Base-by-base conservation (phyloP, 805 yeast genomes). In the Ogataea naganishii region DNA sequence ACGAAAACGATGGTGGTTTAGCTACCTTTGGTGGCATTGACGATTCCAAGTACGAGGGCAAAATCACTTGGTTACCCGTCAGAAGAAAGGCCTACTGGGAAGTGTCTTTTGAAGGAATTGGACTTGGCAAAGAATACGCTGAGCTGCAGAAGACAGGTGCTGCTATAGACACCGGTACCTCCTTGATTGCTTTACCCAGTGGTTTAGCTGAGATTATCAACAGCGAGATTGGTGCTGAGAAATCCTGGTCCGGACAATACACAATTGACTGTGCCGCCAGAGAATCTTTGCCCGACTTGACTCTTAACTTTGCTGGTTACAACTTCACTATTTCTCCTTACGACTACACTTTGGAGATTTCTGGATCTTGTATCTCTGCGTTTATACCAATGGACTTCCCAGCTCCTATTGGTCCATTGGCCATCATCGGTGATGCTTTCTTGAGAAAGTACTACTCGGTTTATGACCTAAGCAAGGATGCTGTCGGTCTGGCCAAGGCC, bases 31-130 rank as follows among this genome's bases (percentile, higher is more conserved):
- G 98, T 56, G 98, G 98, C 45, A 66, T 79, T 43, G 96, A 89
- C 53, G 69, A 76, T 45, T 55, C 77, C 38, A 72, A 76, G 54
- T 85, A 64, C 59, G 60, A 65, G 29, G 98, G 98, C 43, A 75
- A 89, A 44, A 71, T 92, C 49, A 82, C 89, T 31, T 86, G 94
- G 86, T 72, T 92, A 61, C 98, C 98, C 36, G 94, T 92, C 39
- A 85, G 98, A 69, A 84, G 98, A 72, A 86, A 88, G 77, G 98
- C 97, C 20, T 92, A 92, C 74, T 92, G 98, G 98, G 98, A 92
- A 69, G 98, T 92, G 37, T 74, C 80, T 46, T 80, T 92, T 45
- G 85, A 85, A 46, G 88, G 95, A 46, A 68, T 92, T 55, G 83
- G 88, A 25, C 70, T 92, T 40, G 98, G 98, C 49, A 82, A 81